Conservation (phyloP, 805 yeast species). For the Hagleromyces aurorensis region DNA sequence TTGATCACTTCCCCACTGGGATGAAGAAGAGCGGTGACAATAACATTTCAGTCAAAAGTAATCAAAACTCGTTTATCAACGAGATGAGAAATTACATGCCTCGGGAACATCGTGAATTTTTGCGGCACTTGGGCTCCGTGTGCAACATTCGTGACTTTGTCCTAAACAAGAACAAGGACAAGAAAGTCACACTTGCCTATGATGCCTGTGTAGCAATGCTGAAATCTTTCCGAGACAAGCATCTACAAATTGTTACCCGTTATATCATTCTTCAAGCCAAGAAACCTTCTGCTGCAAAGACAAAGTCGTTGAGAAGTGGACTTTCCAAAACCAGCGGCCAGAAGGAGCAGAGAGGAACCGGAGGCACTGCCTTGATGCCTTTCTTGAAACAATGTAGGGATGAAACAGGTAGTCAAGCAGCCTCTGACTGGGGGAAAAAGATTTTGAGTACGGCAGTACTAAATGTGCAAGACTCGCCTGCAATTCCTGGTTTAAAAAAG, state of each 20-base stretch:
- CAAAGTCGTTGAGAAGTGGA: slow-evolving; percentile 57
- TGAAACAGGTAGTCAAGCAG: slow-evolving; percentile 91
- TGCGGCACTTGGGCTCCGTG: slow-evolving; percentile 48
- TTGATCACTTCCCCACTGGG: slow-evolving; percentile 77
- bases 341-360: slow-evolving; percentile 72
- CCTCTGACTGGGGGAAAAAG: slow-evolving; percentile 85
- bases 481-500: slow-evolving; percentile 13
- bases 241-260: slow-evolving; percentile 85
- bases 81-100: slow-evolving; percentile 94
- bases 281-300: slow-evolving; percentile 43
- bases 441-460: slow-evolving; percentile 47
- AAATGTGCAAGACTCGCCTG: slow-evolving; percentile 18
- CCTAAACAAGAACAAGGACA: slow-evolving; percentile 32
- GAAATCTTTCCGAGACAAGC: slow-evolving; percentile 83
- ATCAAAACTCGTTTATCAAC: slow-evolving; percentile 49
- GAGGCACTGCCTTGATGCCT: slow-evolving; percentile 87
- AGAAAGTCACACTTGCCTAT: slow-evolving; percentile 61
- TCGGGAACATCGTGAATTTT: slow-evolving; percentile 67
- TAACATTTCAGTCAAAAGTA: slow-evolving; percentile 24
- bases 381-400: slow-evolving; percentile 93
- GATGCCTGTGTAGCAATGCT: slow-evolving; percentile 88
- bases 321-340: slow-evolving; percentile 41
- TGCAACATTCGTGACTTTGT: slow-evolving; percentile 64
- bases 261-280: slow-evolving; percentile 75
- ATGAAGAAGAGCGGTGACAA: slow-evolving; percentile 32